phyloP scores from a whole-genome alignment of 768 basidiomycete species.

The Cystobasidium ongulense region DNA sequence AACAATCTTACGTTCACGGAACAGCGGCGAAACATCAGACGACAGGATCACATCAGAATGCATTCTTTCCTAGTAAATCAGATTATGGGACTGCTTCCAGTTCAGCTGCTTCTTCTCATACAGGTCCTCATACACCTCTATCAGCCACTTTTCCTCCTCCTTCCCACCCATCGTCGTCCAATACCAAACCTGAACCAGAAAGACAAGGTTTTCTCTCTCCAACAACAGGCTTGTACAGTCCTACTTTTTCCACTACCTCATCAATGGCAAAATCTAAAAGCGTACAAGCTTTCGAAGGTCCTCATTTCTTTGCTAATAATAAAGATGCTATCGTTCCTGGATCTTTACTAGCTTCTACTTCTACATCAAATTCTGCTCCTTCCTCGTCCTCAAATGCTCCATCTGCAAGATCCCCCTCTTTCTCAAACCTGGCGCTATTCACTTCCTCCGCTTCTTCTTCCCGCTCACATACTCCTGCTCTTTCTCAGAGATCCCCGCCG shows the following conservation, averaged over 20 bases:
- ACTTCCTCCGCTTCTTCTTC: background rate
- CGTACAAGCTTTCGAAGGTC: constrained; percentile 57
- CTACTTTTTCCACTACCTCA: background rate
- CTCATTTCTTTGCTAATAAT: constrained; percentile 77
- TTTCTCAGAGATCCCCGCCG: background rate
- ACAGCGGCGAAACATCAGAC: background rate
- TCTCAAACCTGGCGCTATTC: background rate
- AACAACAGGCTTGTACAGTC: background rate
- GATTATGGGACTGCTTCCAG: background rate
- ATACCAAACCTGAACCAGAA: background rate
- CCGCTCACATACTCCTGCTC: background rate
- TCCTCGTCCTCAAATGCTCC: background rate
- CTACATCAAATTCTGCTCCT: too few species aligned
- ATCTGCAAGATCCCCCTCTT: background rate
- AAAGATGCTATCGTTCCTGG: constrained; percentile 58
- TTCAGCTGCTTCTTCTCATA: constrained; percentile 3
- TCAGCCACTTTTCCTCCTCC: background rate
- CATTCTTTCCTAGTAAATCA: background rate
- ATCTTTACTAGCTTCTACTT: background rate
- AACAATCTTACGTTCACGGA: background rate
- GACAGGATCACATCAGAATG: background rate
- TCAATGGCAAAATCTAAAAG: background rate
- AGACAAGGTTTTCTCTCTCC: constrained; percentile 14
- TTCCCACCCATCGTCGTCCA: background rate
- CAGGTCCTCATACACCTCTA: background rate